Evolutionary conservation across 805 yeast species (phyloP), one percentile per base, ranked within the genome.

Genomic region (Spencermartinsiella europaea): DNA sequence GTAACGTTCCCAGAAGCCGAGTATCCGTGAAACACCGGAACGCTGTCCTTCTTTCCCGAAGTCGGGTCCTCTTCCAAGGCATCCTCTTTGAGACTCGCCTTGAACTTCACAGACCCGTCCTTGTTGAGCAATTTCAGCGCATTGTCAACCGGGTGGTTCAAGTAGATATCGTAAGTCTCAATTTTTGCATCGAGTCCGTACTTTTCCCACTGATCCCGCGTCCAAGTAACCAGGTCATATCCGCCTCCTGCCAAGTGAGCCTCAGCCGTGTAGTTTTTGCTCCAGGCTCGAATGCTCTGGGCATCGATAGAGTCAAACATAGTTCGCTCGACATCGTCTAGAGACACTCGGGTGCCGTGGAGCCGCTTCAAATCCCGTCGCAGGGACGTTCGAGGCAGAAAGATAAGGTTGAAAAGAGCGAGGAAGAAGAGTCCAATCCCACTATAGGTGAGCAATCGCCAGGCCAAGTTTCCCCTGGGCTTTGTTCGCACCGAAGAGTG

Each of bases 361-460:
- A 86, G 63, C 42, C 96, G 68, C 56, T 91, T 74, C 57, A 85
- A 78, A 63, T 90, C 96, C 53, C 95, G 69, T 42, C 84, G 79
- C 16, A 87, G 68, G 1, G 95, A 85, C 1, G 97, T 86, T 47
- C 96, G 65, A 1, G 96, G 96, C 14, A 88, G 69, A 61, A 89
- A 89, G 0, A 83, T 77, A 42, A 86, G 68, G 35, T 85, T 77
- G 59, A 85, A 79, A 2, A 76, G 69, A 14, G 78, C 58, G 31
- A 80, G 64, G 40, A 80, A 77, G 2, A 72, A 44, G 1, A 79
- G 49, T 1, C 86, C 85, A 19, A 78, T 31, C 1, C 46, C 31
- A 17, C 51, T 20, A 41, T 52, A 52, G 16, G 42, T 41, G 16
- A 42, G 38, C 37, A 50, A 27, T 15, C 55, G 7, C 31, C 31